These are phyloP conservation scores for Alloascoidea hylecoeti DNA, from an alignment of 805 yeast genomes.

Conservation along the genomic window DNA sequence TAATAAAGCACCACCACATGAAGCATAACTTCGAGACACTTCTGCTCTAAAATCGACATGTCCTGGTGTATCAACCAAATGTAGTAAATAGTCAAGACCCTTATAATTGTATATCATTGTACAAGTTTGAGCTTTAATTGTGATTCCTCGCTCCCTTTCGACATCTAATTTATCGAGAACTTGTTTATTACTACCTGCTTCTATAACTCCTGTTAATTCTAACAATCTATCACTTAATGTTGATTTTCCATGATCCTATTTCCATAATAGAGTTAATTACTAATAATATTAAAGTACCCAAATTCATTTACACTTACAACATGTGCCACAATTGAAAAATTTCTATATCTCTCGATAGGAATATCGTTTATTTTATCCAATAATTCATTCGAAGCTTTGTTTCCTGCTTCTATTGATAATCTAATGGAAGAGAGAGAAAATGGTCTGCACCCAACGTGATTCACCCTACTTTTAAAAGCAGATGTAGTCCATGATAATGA, in stretches of 20 bases:
- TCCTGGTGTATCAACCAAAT: conserved; percentile 94
- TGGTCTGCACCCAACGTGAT: background rate
- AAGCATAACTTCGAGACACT: conserved; percentile 86
- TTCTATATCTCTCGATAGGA: conserved; percentile 73
- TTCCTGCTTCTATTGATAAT: background rate
- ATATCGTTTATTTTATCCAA: conserved; percentile 58
- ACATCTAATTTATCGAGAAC: conserved; percentile 87
- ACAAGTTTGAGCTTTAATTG: conserved; percentile 95
- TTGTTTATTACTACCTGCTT: conserved; percentile 64
- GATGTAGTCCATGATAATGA: no score
- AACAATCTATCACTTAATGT: conserved; percentile 80
- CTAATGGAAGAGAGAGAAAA: background rate
- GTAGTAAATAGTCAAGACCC: conserved; percentile 66
- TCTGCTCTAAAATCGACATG: conserved; percentile 94
- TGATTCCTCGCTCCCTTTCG: conserved; percentile 91
- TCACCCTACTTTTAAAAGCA: no score
- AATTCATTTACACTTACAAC: conserved; percentile 31
- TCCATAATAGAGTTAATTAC: background rate
- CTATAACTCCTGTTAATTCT: conserved; percentile 81
- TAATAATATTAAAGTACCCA: no score
- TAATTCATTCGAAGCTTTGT: conserved; percentile 9
- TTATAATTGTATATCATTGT: conserved; percentile 71
- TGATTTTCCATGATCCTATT: conserved; percentile 43
- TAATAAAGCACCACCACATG: conserved; percentile 88
- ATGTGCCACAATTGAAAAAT: conserved; percentile 93